Base-by-base conservation (phyloP, 495 filamentous ascomycete genomes). In the Daldinia bambusicola region DNA sequence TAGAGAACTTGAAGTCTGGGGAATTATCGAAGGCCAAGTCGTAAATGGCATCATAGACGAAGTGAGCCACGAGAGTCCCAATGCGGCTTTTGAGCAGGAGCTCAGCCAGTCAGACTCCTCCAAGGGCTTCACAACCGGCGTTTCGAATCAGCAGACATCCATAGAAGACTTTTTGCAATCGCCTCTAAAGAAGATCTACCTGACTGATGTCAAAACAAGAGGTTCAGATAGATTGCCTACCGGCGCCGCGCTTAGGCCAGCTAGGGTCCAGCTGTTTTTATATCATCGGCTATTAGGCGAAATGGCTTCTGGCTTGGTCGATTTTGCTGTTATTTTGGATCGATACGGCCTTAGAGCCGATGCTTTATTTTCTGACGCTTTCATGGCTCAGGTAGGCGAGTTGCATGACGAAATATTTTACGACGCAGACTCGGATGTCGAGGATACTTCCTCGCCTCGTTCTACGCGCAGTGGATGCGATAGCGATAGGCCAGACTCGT, bases 1-100 rank as follows among this genome's bases (percentile, higher is more conserved):
- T 4, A 84, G 95, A 22, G 95, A 99, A 80, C 78, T 98, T 45
- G 92, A 97, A 74, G 85, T 99, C n/a, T 99, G 97, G 93, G 95
- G 95, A 4, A 72, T 90, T 38, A 76, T 97, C 14, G 90, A 95
- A 59, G 94, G 93, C 9, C 84, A 94, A 74, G 77, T 97, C 50
- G 89, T 99, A 57, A 94, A 91, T 78, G 95, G 96, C 5, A 81
- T 98, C 55, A 94, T 99, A 71, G 95, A 99, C 75, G 88, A 94
- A 78, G 77, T 99, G 5, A 92, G 89, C 26, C 94, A 92, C 67
- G 83, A 85, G 37, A 92, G 92, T 74, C 94, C 94, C 0, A 89
- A 95, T 67, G 78, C 83, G 1, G 84, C 87, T 52, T 84, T 93
- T 14, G 90, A 93, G 77, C 85, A 86, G 12, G 79, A 85, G 31